These are phyloP conservation scores for Henckelia pumila DNA, from an alignment of 257 asterid species.

Conservation along the genomic window DNA sequence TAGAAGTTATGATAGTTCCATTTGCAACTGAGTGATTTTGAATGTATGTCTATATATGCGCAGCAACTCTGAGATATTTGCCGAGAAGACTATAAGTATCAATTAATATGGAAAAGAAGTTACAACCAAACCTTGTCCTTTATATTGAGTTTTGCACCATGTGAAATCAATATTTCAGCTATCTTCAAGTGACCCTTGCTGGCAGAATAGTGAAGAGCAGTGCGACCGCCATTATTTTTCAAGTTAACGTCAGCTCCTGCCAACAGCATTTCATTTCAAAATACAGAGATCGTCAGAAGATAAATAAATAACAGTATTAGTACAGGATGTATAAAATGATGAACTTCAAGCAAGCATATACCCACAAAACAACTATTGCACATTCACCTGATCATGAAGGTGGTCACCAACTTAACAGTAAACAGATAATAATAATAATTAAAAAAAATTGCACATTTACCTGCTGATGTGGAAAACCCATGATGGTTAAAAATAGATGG, in stretches of 20 bases:
- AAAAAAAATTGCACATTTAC: too few species aligned
- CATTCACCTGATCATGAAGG: too few species aligned
- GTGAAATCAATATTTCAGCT: slow-evolving; percentile 73
- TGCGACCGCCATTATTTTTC: slow-evolving; percentile 79
- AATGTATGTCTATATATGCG: neutral
- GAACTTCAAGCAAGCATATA: too few species aligned
- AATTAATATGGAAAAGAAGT: slow-evolving; percentile 21
- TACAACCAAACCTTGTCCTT: slow-evolving; percentile 85
- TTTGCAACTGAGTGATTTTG: neutral
- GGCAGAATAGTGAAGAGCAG: slow-evolving; percentile 97
- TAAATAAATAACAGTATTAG: neutral
- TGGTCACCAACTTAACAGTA: too few species aligned
- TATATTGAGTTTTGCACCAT: slow-evolving; percentile 72
- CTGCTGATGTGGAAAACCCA: too few species aligned
- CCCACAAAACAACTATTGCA: too few species aligned
- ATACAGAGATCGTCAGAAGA: slow-evolving; percentile 18
- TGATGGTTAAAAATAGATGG: too few species aligned
- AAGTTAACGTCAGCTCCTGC: slow-evolving; percentile 83
- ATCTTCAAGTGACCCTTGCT: slow-evolving; percentile 80
- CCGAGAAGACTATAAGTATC: slow-evolving; percentile 9
- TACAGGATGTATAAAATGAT: too few species aligned
- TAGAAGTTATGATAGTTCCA: slow-evolving; percentile 14
- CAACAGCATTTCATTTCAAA: slow-evolving; percentile 25
- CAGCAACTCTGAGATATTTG: neutral
- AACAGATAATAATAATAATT: too few species aligned